A percentile compares a stretch with the other conserved stretches of the same genome.
phyloP scores from a whole-genome alignment of 2,329 filamentous ascomycete genomes.

The Didymella keratinophila region DNA sequence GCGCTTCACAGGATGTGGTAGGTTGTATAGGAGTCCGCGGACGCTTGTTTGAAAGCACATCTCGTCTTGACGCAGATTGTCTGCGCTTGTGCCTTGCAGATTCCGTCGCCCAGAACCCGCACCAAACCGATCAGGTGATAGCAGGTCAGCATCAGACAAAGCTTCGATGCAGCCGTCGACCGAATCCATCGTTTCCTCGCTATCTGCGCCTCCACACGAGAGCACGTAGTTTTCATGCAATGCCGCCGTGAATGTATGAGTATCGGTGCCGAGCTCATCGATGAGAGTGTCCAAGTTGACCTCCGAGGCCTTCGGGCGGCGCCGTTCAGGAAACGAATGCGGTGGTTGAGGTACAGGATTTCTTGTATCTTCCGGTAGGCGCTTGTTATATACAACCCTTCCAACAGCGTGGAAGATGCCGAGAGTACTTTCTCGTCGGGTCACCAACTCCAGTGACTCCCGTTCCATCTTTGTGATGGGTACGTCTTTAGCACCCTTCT shows the following conservation, averaged over 20 bases:
- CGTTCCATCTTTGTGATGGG: slow-evolving; percentile 78
- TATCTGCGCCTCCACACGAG: slow-evolving; percentile 74
- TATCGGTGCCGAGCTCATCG: slow-evolving; percentile 92
- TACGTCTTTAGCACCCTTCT: slow-evolving; percentile 63
- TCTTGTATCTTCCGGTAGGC: slow-evolving; percentile 59
- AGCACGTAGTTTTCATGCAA: slow-evolving; percentile 92
- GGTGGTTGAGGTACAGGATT: slow-evolving; percentile 54
- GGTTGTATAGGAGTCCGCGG: slow-evolving; percentile 81
- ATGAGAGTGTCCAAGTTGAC: slow-evolving; percentile 72
- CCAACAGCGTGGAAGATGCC: slow-evolving; percentile 97
- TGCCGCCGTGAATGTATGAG: slow-evolving; percentile 85
- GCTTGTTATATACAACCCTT: slow-evolving; percentile 96
- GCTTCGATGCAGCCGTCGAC: slow-evolving; percentile 86
- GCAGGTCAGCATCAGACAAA: slow-evolving; percentile 85
- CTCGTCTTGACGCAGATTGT: slow-evolving; percentile 87
- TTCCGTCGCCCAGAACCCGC: slow-evolving; percentile 60
- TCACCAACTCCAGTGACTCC: slow-evolving; percentile 80
- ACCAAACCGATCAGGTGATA: slow-evolving; percentile 77
- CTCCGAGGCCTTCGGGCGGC: slow-evolving; percentile 55
- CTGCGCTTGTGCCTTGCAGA: slow-evolving; percentile 63
- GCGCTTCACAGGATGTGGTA: slow-evolving; percentile 84
- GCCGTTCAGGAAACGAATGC: slow-evolving; percentile 55
- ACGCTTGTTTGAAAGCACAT: slow-evolving; percentile 93
- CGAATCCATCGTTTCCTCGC: slow-evolving; percentile 72
- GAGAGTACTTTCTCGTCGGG: slow-evolving; percentile 85